Percentiles rank a stretch among this genome's conserved stretches.
phyloP scores from a whole-genome alignment of 768 basidiomycete genomes.

The Russula ochroleuca region DNA sequence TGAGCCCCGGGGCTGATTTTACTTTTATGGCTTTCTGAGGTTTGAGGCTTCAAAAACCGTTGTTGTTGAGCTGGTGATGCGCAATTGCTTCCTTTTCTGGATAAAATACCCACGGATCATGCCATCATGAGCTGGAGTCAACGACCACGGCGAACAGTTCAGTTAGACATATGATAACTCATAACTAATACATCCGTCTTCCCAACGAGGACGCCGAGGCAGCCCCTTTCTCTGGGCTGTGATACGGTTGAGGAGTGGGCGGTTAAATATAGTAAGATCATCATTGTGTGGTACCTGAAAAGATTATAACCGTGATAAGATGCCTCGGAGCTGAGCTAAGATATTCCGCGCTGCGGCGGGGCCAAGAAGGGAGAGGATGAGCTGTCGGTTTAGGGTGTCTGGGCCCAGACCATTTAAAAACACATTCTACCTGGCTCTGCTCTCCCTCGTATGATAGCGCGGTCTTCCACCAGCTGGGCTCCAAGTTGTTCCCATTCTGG shows the following conservation, averaged over 20 bases:
- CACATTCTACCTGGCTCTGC: background rate
- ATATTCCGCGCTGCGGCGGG: background rate
- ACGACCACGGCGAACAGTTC: too few relatives aligned
- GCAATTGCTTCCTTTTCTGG: conserved; percentile 8
- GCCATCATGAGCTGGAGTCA: background rate
- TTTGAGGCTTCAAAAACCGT: background rate
- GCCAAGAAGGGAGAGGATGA: background rate
- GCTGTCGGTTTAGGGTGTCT: background rate
- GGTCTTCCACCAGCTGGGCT: conserved; percentile 9
- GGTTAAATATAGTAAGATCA: too few relatives aligned
- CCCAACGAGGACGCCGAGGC: too few relatives aligned
- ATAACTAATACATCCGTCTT: too few relatives aligned
- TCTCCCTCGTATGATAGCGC: conserved; percentile 12
- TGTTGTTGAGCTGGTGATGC: conserved; percentile 9
- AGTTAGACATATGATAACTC: too few relatives aligned
- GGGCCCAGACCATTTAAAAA: background rate
- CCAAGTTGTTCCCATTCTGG: conserved; percentile 4
- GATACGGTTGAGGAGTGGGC: too few relatives aligned
- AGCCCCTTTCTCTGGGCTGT: too few relatives aligned
- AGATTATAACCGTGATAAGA: background rate
- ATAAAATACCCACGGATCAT: background rate
- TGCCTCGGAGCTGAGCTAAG: background rate
- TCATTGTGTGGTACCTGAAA: background rate
- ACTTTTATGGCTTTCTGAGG: background rate
- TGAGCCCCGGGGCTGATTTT: background rate